These are phyloP conservation scores for Gracilariopsis chorda DNA, from an alignment of 23 red algal genomes.

Conservation along the genomic window DNA sequence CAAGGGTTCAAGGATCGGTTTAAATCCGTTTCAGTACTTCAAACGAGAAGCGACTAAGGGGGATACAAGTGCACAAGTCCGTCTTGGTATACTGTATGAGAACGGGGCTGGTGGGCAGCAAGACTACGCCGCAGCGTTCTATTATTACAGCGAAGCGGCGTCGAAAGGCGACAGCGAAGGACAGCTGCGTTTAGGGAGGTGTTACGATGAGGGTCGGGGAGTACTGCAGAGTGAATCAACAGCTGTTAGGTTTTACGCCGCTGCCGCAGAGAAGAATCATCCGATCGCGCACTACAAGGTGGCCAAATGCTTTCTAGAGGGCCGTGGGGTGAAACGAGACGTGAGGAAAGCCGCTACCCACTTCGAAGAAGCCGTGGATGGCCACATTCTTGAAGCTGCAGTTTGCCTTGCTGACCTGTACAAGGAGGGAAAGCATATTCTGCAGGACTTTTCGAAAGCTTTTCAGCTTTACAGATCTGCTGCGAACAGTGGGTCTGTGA, in stretches of 20 bases:
- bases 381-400: slow-evolving; percentile 2
- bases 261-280: slow-evolving; percentile 23
- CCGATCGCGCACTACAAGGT: slow-evolving; percentile 16
- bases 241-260: slow-evolving; percentile 21
- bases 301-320: slow-evolving; percentile 17
- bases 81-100: slow-evolving; percentile 25
- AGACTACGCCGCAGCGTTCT: slow-evolving; percentile 17
- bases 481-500: slow-evolving; percentile 10
- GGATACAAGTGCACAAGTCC: slow-evolving; percentile 27
- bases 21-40: slow-evolving; percentile 31
- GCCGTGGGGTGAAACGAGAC: background rate
- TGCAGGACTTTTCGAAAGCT: slow-evolving; percentile 12
- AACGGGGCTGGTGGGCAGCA: background rate
- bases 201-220: slow-evolving; percentile 54
- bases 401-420: slow-evolving; percentile 6
- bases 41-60: slow-evolving; percentile 30
- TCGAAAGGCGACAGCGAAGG: slow-evolving; percentile 16
- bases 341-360: background rate
- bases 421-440: slow-evolving; percentile 18
- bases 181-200: background rate
- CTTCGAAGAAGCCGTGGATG: slow-evolving; percentile 19
- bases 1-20: slow-evolving; percentile 13
- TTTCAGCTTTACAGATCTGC: slow-evolving; percentile 37
- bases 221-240: slow-evolving; percentile 18
- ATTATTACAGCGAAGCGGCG: background rate